Evolutionary conservation across 1,139 yeast genomes (phyloP).

Genomic region (Sugiyamaella novakii): DNA sequence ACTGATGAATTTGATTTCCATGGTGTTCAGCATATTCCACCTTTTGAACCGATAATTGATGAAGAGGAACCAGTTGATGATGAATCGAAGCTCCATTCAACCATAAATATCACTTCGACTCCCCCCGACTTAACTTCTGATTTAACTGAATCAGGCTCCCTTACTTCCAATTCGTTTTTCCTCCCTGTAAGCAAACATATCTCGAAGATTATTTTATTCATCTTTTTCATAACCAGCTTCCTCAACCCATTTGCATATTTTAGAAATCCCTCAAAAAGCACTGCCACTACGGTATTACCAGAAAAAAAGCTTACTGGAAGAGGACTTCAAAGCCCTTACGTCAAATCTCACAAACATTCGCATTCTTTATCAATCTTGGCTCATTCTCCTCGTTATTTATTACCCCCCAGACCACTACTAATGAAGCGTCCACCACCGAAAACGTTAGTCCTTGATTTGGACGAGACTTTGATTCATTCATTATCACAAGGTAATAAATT

Average conservation of each 20-base stretch:
- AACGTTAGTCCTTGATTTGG: constrained; percentile 81
- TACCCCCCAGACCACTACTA: constrained; percentile 30
- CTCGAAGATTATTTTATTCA: neutral
- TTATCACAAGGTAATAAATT: constrained; percentile 66
- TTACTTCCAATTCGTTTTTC: constrained; percentile 5
- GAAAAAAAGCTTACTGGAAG: constrained; percentile 15
- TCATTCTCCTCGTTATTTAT: constrained; percentile 18
- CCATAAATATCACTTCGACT: neutral
- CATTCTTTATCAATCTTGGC: constrained; percentile 15
- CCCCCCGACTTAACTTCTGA: too few relatives aligned
- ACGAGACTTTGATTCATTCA: constrained; percentile 92
- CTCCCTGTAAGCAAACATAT: constrained; percentile 7
- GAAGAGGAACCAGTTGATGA: constrained; percentile 17
- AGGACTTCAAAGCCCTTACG: constrained; percentile 26
- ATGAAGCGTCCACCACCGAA: constrained; percentile 54
- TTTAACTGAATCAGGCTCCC: too few relatives aligned
- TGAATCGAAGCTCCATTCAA: neutral
- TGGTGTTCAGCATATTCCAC: neutral
- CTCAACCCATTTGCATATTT: constrained; percentile 18
- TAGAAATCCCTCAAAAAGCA: constrained; percentile 1
- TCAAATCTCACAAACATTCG: constrained; percentile 16
- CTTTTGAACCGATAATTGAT: constrained; percentile 5
- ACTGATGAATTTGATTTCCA: constrained; percentile 1
- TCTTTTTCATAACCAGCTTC: constrained; percentile 5
- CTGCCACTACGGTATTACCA: neutral